Base-by-base conservation (phyloP, 371 early-diverging fungal species). In the Mycotypha africana region DNA sequence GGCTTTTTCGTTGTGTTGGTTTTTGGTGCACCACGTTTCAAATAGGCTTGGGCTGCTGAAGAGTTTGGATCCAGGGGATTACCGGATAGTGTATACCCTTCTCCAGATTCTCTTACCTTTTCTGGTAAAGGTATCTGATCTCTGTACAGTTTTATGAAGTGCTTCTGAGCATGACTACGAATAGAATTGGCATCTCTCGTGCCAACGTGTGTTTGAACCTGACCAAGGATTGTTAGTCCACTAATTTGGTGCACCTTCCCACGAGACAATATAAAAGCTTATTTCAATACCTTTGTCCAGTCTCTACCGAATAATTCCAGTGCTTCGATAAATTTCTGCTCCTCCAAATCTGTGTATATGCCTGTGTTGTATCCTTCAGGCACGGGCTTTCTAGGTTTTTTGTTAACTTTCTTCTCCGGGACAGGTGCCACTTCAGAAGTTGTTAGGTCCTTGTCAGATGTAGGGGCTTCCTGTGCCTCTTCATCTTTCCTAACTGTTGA, bases 121-220 rank as follows among this genome's bases (percentile, higher is more conserved):
- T 62, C 74, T 10, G 93, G 93, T 42, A 93, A 63, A 30, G 88
- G 86, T 25, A 85, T 60, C 21, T 72, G 76, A 56, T 90, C 93
- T 34, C 93, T 70, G 60, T 73, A 93, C 60, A 93, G 66, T 54
- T 89, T 88, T 58, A 92, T 92, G 47, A 93, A 89, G 57, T 91
- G 86, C 60, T 91, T 92, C 66, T 92, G 92, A 30, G 92, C 92
- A 58, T 91, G 93, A 48, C 89, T 87, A 51, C 91, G 73, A 42
- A 93, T 85, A 4, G 91, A 88, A 49, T 88, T 85, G 25, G 85
- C 51, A 52, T 90, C 88, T 42, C 93, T 74, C 2, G 91, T 93
- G 21, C 58, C 77, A 23, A 93, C 82, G 41, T 85, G 81, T 21
- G 71, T 67, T 22, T 80, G 74, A 28, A 93, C 65, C 84, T 86